These are phyloP conservation scores for Schizochytrium sp. DNA, from an alignment of 108 stramenopile genomes.

Conservation along the genomic window DNA sequence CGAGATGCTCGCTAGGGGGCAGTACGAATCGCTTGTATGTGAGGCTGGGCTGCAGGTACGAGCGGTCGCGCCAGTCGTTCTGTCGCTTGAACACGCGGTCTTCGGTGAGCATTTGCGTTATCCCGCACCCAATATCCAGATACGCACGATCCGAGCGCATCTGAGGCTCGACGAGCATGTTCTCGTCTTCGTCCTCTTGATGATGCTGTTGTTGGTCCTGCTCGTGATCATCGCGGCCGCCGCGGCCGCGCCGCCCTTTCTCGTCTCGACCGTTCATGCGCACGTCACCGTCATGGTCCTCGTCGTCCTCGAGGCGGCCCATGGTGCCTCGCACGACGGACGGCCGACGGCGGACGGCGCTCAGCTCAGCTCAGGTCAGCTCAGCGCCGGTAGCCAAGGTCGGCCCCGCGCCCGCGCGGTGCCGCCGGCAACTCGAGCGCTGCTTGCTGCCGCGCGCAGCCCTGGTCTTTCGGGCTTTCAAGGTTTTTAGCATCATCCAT, in stretches of 20 bases:
- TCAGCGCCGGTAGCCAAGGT: not conserved
- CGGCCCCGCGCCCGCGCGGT: not conserved
- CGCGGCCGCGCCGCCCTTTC: too few species aligned
- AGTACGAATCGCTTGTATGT: slow-evolving; percentile 3
- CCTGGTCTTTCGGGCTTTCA: too few species aligned
- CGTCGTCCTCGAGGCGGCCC: not conserved
- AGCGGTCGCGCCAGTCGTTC: slow-evolving; percentile 12
- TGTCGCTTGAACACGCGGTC: not conserved
- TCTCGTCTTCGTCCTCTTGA: not conserved
- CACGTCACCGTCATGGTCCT: not conserved
- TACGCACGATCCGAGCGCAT: slow-evolving; percentile 8
- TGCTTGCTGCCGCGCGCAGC: too few species aligned
- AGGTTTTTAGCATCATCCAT: too few species aligned
- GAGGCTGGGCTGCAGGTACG: not conserved
- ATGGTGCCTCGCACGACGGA: not conserved
- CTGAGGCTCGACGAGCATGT: slow-evolving; percentile 1
- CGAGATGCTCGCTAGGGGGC: not conserved
- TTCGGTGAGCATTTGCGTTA: slow-evolving; percentile 7
- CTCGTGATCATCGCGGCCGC: not conserved
- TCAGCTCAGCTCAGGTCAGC: too few species aligned
- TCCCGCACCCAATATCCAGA: not conserved
- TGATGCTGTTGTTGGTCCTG: not conserved
- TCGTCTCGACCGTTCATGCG: not conserved
- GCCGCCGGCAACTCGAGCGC: not conserved
- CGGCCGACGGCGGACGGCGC: too few species aligned